Evolutionary conservation across 306 rosid species (phyloP).

Genomic region (Rubus idaeus): DNA sequence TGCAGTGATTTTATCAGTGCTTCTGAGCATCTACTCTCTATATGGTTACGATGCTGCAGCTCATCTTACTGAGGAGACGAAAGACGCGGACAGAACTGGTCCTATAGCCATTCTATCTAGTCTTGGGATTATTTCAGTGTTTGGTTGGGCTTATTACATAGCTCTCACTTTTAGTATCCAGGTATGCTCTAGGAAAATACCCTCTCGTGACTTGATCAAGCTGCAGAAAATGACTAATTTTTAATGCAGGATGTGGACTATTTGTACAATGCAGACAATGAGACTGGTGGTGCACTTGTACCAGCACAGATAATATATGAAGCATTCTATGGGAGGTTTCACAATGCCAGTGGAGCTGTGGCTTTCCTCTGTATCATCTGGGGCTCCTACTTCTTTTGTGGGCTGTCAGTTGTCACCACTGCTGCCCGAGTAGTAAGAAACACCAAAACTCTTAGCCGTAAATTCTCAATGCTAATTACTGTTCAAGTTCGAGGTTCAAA

Average conservation of each 20-base stretch:
- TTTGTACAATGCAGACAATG: conserved; percentile 20
- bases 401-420: conserved; percentile 23
- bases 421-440: conserved; percentile 30
- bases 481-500: too few species aligned
- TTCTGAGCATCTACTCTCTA: conserved; percentile 11
- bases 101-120: conserved; percentile 27
- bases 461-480: neutral
- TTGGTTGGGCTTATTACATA: conserved; percentile 26
- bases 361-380: conserved; percentile 24
- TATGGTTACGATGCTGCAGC: conserved; percentile 25
- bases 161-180: conserved; percentile 20
- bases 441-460: neutral
- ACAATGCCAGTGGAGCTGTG: conserved; percentile 28
- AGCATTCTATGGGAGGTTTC: conserved; percentile 32
- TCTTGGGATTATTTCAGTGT: conserved; percentile 23
- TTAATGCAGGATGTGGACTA: conserved; percentile 25
- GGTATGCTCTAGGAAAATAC: neutral
- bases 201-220: neutral
- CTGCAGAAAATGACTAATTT: neutral
- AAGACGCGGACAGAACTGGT: conserved; percentile 24
- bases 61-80: conserved; percentile 26
- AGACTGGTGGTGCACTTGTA: conserved; percentile 28
- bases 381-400: conserved; percentile 35
- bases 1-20: conserved; percentile 28
- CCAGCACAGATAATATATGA: conserved; percentile 36